These are phyloP conservation scores for Saccharomycopsis crataegensis DNA, from an alignment of 1,139 yeast species.

Conservation along the genomic window DNA sequence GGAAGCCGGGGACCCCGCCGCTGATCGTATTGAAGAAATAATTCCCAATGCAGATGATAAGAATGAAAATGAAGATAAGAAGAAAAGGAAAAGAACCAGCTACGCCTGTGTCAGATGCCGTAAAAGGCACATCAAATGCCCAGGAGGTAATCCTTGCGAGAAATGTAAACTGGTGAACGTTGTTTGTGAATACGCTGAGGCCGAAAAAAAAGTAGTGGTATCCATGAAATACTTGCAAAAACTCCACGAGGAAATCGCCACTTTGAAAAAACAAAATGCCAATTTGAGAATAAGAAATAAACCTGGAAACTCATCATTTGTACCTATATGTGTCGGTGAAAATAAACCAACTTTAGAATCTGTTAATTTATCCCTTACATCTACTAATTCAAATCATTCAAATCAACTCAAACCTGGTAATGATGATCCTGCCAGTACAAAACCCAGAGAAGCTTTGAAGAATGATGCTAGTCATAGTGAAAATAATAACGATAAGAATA, in stretches of 20 bases:
- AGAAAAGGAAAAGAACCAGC: constrained; percentile 8
- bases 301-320: constrained; percentile 20
- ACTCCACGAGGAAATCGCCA: constrained; percentile 56
- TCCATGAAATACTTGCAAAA: constrained; percentile 66
- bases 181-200: constrained; percentile 69
- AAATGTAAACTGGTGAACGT: constrained; percentile 55
- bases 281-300: constrained; percentile 36
- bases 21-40: too few species aligned
- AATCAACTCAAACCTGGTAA: too few species aligned
- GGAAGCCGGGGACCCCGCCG: too few species aligned
- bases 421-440: too few species aligned
- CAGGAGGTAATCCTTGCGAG: constrained; percentile 72
- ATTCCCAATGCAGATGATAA: too few species aligned
- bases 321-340: not conserved
- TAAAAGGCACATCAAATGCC: constrained; percentile 70
- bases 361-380: not conserved
- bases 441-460: not conserved
- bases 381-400: too few species aligned
- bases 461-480: not conserved
- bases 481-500: not conserved
- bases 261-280: constrained; percentile 46
- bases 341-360: not conserved
- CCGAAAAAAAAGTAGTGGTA: constrained; percentile 70
- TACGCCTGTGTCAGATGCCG: constrained; percentile 58
- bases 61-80: not conserved